Percentiles rank a stretch among this genome's conserved stretches.
Conservation (phyloP, 352 stramenopile species). For the Blastocystis sp. region DNA sequence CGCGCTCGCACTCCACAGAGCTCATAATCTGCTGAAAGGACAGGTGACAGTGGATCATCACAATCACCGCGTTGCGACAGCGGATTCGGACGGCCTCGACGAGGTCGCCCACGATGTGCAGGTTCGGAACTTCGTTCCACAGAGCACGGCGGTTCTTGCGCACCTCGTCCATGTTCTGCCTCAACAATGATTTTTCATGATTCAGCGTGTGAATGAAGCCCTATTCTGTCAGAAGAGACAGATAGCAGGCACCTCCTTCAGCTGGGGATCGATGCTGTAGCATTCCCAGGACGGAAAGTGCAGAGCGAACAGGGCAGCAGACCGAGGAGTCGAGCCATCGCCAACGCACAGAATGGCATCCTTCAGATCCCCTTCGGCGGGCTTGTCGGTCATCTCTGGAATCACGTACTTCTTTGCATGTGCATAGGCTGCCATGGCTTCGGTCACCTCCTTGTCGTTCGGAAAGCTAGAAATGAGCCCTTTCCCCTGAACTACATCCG, state of each 20-base stretch:
- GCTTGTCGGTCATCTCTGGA: background rate
- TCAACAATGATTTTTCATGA: background rate
- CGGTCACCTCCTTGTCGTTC: slow-evolving; percentile 22
- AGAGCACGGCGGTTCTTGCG: slow-evolving; percentile 26
- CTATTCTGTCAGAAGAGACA: background rate
- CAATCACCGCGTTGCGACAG: background rate
- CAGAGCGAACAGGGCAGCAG: slow-evolving; percentile 37
- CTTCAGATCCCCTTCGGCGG: background rate
- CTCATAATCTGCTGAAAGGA: slow-evolving; percentile 46
- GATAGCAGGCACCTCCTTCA: background rate
- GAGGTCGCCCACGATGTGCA: slow-evolving; percentile 19
- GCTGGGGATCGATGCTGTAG: slow-evolving; percentile 31
- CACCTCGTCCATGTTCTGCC: slow-evolving; percentile 3
- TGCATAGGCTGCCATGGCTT: slow-evolving; percentile 18
- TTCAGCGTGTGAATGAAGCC: slow-evolving; percentile 3
- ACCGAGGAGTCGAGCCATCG: slow-evolving; percentile 35
- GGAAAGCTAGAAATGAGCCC: slow-evolving; percentile 17
- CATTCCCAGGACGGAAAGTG: slow-evolving; percentile 10
- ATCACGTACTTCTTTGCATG: background rate
- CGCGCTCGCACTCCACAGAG: background rate
- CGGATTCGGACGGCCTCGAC: background rate
- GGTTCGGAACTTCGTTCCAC: slow-evolving; percentile 10
- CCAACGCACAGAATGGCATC: slow-evolving; percentile 28
- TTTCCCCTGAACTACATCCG: background rate
- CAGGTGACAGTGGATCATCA: slow-evolving; percentile 44